Evolutionary conservation across 208 protist species (phyloP).

Genomic region (Leishmania amazonensis): DNA sequence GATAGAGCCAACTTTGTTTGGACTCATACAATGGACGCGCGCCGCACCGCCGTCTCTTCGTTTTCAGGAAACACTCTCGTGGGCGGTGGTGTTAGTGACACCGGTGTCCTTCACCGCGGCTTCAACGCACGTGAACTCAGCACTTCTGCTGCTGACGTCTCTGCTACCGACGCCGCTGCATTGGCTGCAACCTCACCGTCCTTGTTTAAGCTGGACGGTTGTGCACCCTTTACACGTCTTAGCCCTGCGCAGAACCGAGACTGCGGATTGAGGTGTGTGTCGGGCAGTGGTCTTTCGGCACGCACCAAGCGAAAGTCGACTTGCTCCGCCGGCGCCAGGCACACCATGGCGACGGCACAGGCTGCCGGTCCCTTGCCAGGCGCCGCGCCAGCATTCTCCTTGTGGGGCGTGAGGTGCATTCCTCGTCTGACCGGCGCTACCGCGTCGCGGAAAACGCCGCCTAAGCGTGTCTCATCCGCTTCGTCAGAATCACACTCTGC

Average conservation of each 20-base stretch:
- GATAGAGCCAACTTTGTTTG: neutral
- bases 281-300: neutral
- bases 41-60: neutral
- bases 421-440: neutral
- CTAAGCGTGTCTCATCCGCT: neutral
- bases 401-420: neutral
- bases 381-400: neutral
- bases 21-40: neutral
- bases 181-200: neutral
- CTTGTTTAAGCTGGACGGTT: neutral
- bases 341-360: neutral
- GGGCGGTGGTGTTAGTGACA: neutral
- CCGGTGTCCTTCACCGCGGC: neutral
- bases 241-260: neutral
- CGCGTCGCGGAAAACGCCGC: neutral
- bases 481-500: neutral
- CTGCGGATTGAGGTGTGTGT: neutral
- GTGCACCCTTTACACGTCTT: neutral
- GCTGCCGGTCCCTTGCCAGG: neutral
- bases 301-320: neutral
- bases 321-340: neutral
- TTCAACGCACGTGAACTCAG: neutral
- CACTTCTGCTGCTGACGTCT: neutral
- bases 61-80: neutral
- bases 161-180: neutral